Evolutionary conservation across 306 rosid species (phyloP), one percentile per base, ranked within the genome.

Genomic region (Vigna angularis): DNA sequence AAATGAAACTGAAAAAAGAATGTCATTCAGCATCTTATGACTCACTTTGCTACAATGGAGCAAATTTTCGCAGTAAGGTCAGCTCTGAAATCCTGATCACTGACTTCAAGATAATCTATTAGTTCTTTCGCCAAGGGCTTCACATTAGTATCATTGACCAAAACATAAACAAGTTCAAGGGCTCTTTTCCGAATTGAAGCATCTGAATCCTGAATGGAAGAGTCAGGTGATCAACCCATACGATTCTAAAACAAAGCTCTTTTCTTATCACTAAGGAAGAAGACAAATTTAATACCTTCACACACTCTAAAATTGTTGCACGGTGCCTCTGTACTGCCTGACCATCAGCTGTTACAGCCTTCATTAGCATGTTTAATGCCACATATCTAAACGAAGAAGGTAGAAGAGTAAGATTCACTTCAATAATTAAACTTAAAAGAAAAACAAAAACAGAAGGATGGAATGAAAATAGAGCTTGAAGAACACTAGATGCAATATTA

Each of bases 291-390:
- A 82, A 59, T 86, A 95, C 99, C 98, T 95, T 95, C 1, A 95
- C 99, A 76, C 99, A 95, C 86, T 95, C 99, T 85, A 95, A 82
- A 81, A 95, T 95, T 34, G 99, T 95, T 74, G 91, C 88, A 57
- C 99, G 95, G 84, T 95, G 99, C 87, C 99, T 95, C 88, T 95
- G 99, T 71, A 95, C 99, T 55, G 99, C 97, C 86, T 91, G 98
- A 83, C 89, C 84, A 90, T 95, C 99, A 82, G 87, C 93, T n/a
- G 88, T 86, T 72, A 95, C 92, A 74, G 99, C 99, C 86, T 67
- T 93, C 97, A 93, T 95, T 84, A 95, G 90, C 98, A 95, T 89
- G 85, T 93, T 95, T 86, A 95, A 74, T 36, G 98, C 99, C 80
- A 95, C 99, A 56, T 95, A 95, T 80, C 99, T 95, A 83, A 40